A percentile compares a stretch with the other conserved stretches of the same genome.
Evolutionary conservation across 495 filamentous ascomycete genomes (phyloP).

Genomic region (Cladorrhinum samala): DNA sequence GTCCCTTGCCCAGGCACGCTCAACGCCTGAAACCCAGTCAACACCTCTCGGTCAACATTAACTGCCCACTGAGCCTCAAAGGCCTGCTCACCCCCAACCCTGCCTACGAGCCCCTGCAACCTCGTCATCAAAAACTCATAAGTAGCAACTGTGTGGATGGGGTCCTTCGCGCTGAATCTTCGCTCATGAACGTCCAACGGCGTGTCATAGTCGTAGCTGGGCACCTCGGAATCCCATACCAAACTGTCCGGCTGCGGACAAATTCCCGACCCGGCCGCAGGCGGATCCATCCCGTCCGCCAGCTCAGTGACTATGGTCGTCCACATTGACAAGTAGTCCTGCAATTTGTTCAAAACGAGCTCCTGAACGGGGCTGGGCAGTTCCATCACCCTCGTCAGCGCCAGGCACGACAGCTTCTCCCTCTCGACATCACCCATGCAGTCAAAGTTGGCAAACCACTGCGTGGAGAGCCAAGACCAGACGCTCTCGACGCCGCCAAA

Average conservation of each 20-base stretch:
- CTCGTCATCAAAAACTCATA: slow-evolving; percentile 63
- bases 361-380: slow-evolving; percentile 48
- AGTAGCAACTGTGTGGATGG: slow-evolving; percentile 64
- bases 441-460: slow-evolving; percentile 88
- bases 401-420: slow-evolving; percentile 77
- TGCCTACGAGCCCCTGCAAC: slow-evolving; percentile 57
- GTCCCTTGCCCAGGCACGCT: slow-evolving; percentile 4
- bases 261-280: slow-evolving; percentile 8
- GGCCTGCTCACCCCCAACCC: slow-evolving; percentile 61
- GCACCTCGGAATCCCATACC: slow-evolving; percentile 63
- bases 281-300: slow-evolving; percentile 20
- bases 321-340: background rate
- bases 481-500: slow-evolving; percentile 42
- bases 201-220: slow-evolving; percentile 61
- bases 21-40: slow-evolving; percentile 54
- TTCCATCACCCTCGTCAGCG: slow-evolving; percentile 72
- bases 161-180: slow-evolving; percentile 55
- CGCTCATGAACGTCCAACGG: slow-evolving; percentile 48
- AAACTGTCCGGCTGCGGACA: slow-evolving; percentile 33
- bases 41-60: slow-evolving; percentile 81
- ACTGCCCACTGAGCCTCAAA: slow-evolving; percentile 75
- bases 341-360: background rate
- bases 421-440: slow-evolving; percentile 66
- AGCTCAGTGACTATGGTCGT: slow-evolving; percentile 19
- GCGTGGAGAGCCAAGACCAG: slow-evolving; percentile 67